phyloP scores from a whole-genome alignment of 2,329 filamentous ascomycete species.

The Microcera coccophila region DNA sequence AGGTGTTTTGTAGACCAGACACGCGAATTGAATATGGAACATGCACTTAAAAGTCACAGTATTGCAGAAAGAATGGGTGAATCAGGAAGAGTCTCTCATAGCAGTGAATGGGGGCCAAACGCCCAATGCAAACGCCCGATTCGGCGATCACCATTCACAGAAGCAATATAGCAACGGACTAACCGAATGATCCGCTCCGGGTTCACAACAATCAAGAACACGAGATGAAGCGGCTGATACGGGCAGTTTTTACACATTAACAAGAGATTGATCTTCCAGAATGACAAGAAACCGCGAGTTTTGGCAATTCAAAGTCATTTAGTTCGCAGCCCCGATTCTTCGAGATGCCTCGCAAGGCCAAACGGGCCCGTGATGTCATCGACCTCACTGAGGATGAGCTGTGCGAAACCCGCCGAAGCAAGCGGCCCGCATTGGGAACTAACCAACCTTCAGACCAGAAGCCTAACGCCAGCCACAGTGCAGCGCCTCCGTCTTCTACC shows the following conservation, averaged over 20 bases:
- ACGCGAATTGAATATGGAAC: too few species aligned
- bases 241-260: neutral
- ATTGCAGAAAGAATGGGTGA: too few species aligned
- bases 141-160: too few species aligned
- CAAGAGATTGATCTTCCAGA: neutral
- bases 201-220: neutral
- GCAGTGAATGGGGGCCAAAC: too few species aligned
- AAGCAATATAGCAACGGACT: slow-evolving; percentile 2
- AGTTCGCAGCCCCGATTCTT: neutral
- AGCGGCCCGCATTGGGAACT: slow-evolving; percentile 22
- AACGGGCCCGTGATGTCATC: slow-evolving; percentile 37
- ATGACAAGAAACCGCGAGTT: neutral
- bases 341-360: slow-evolving; percentile 24
- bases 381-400: slow-evolving; percentile 40
- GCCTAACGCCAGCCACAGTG: too few species aligned
- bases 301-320: neutral
- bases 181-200: neutral
- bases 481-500: neutral
- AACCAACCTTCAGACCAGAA: slow-evolving; percentile 2
- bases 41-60: too few species aligned
- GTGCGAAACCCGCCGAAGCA: slow-evolving; percentile 17
- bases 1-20: too few species aligned
- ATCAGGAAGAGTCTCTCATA: too few species aligned
- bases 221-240: too few species aligned
- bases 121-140: too few species aligned